These are phyloP conservation scores for Guadua angustifolia DNA, from an alignment of 176 grass and related monocot species.

Conservation along the genomic window DNA sequence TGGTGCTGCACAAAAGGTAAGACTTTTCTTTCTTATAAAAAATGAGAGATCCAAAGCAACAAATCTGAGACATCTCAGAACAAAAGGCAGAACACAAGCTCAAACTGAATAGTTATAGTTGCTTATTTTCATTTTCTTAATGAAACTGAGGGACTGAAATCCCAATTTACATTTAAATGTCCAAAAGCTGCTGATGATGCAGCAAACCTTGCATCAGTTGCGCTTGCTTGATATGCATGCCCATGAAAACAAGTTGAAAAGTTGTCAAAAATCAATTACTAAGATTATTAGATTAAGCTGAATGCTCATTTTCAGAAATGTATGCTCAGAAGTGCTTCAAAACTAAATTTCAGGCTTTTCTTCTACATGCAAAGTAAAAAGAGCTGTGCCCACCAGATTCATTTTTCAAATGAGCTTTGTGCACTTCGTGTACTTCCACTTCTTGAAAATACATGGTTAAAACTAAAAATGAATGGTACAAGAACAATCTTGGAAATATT, in stretches of 20 bases:
- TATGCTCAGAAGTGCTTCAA: background rate
- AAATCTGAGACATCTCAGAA: background rate
- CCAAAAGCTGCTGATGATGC: background rate
- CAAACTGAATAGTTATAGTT: background rate
- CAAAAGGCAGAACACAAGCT: background rate
- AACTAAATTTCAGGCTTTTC: background rate
- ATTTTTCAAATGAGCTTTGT: background rate
- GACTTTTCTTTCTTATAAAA: background rate
- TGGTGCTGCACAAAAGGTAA: constrained; percentile 67
- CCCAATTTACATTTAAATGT: background rate
- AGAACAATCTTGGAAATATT: background rate
- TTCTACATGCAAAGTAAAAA: background rate
- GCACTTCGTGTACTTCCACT: background rate
- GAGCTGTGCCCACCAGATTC: background rate
- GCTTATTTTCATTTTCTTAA: background rate
- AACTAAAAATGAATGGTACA: background rate
- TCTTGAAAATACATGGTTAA: background rate
- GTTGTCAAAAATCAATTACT: too few relatives aligned
- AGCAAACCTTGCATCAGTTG: background rate
- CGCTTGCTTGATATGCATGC: background rate
- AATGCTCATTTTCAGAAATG: background rate
- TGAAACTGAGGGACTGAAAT: constrained; percentile 3
- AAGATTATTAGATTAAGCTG: background rate
- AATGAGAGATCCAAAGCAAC: background rate
- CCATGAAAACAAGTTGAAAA: too few relatives aligned